phyloP scores from a whole-genome alignment of 2,329 filamentous ascomycete species.

The Botrytis cinerea region DNA sequence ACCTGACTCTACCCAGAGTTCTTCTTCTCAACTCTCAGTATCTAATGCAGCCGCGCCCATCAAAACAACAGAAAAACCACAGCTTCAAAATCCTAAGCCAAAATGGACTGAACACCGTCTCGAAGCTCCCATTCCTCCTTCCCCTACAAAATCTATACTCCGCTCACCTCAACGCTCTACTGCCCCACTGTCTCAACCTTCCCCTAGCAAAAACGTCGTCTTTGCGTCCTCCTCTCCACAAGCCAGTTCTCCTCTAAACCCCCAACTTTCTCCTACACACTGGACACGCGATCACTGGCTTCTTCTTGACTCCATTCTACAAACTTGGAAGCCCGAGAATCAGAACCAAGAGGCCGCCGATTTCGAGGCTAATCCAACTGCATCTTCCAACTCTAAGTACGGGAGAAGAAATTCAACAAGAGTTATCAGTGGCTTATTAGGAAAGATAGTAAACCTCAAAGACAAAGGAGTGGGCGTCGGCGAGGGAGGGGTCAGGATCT shows the following conservation, averaged over 20 bases:
- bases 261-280: conserved; percentile 33
- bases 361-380: conserved; percentile 2
- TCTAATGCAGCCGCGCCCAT: conserved; percentile 17
- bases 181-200: conserved; percentile 17
- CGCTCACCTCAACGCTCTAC: conserved; percentile 38
- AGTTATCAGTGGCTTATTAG: conserved; percentile 39
- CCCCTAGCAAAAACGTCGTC: conserved; percentile 38
- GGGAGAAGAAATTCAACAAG: conserved; percentile 37
- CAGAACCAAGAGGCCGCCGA: conserved; percentile 3
- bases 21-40: neutral
- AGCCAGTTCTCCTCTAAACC: conserved; percentile 29
- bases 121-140: conserved; percentile 25
- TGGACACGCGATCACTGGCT: conserved; percentile 41
- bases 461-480: conserved; percentile 18
- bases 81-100: conserved; percentile 26
- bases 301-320: conserved; percentile 37
- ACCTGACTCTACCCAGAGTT: neutral
- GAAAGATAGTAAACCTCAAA: conserved; percentile 32
- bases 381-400: conserved; percentile 14
- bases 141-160: conserved; percentile 41
- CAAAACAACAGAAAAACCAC: conserved; percentile 31
- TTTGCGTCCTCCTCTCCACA: conserved; percentile 41
- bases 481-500: neutral
- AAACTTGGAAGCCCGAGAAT: conserved; percentile 37
- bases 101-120: conserved; percentile 36